Conservation (phyloP, 306 rosid species). For the Cucurbita moschata region DNA sequence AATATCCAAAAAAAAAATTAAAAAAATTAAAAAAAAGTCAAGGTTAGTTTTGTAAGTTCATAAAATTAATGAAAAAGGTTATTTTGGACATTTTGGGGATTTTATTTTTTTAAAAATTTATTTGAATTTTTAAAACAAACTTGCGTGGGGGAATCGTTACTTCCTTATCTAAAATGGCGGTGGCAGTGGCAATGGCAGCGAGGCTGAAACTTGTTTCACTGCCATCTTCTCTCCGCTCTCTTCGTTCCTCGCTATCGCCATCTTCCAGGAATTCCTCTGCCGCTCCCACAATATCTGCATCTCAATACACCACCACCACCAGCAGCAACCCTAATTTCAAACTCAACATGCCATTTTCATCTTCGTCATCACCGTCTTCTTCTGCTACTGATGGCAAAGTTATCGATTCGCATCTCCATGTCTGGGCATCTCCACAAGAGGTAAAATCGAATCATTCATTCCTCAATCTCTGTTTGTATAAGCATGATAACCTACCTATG, state of each 20-base stretch:
- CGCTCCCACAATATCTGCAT: no score
- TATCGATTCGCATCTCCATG: conserved; percentile 81
- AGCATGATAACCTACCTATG: not conserved
- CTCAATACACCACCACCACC: not conserved
- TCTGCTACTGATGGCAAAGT: conserved; percentile 10
- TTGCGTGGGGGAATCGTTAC: no score
- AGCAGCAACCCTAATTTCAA: not conserved
- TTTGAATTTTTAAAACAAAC: no score
- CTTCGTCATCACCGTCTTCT: not conserved
- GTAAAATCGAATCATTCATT: conserved; percentile 10
- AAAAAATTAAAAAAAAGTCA: no score
- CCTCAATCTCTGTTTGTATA: not conserved
- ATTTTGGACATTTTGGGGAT: no score
- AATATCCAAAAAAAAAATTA: no score
- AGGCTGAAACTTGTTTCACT: not conserved
- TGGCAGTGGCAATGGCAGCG: not conserved
- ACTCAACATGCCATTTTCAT: not conserved
- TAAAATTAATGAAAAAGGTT: no score
- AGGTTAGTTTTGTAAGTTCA: no score
- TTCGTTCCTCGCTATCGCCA: no score
- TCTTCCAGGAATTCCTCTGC: no score
- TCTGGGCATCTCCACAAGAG: conserved; percentile 79
- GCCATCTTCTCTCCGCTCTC: not conserved
- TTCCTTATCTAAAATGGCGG: not conserved
- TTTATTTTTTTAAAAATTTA: no score